Conservation (phyloP, 2,329 filamentous ascomycete species). For the Diaporthe sp. region DNA sequence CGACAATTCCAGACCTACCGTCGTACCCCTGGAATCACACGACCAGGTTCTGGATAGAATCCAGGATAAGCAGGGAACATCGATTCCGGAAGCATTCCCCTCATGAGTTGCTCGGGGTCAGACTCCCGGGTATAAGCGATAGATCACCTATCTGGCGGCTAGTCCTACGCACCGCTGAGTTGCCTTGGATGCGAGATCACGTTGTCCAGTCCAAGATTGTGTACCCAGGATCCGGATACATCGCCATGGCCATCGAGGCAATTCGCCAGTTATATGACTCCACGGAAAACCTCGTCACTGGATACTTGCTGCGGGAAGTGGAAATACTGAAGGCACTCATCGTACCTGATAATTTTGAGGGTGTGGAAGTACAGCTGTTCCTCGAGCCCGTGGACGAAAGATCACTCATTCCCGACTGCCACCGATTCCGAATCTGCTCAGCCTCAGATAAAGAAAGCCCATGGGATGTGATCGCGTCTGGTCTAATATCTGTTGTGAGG, state of each 20-base stretch:
- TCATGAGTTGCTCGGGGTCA: constrained; percentile 56
- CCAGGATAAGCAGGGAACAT: constrained; percentile 51
- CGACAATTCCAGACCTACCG: constrained; percentile 54
- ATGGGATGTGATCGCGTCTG: constrained; percentile 16
- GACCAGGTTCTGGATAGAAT: constrained; percentile 55
- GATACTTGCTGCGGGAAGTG: neutral
- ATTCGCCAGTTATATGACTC: constrained; percentile 1
- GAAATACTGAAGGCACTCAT: neutral
- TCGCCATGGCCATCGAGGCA: constrained; percentile 38
- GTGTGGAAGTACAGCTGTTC: neutral
- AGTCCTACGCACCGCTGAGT: constrained; percentile 45
- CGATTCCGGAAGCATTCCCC: constrained; percentile 52
- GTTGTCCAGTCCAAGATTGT: neutral
- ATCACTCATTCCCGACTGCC: neutral
- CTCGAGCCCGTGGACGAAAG: neutral
- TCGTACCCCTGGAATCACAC: constrained; percentile 63
- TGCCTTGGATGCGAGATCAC: constrained; percentile 34
- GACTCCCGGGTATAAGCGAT: constrained; percentile 48
- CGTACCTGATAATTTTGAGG: neutral
- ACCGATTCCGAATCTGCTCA: constrained; percentile 1
- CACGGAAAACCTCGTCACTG: neutral
- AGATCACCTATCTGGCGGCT: constrained; percentile 52
- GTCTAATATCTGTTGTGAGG: constrained; percentile 4
- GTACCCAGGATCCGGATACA: constrained; percentile 17
- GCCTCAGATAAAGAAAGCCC: neutral